phyloP scores from a whole-genome alignment of 371 early-diverging fungal species.

The Apophysomyces sp. region DNA sequence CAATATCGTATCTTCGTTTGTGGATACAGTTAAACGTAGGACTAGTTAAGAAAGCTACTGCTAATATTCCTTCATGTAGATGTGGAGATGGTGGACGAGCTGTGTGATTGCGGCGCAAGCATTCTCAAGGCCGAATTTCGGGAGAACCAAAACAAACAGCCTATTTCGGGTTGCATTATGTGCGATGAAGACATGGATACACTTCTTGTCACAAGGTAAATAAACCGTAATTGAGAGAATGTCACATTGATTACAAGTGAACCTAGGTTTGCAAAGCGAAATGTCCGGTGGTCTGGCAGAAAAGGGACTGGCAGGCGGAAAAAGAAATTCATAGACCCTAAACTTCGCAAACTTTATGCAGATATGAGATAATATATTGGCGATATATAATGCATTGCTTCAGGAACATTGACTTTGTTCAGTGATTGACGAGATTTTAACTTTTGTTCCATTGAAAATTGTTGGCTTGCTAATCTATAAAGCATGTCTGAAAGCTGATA shows the following conservation, averaged over 20 bases:
- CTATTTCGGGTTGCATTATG: constrained; percentile 42
- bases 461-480: too few species aligned
- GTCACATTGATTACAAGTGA: background rate
- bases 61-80: constrained; percentile 20
- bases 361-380: constrained; percentile 22
- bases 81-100: constrained; percentile 27
- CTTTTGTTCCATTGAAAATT: too few species aligned
- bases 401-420: too few species aligned
- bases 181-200: constrained; percentile 50
- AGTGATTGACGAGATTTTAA: too few species aligned
- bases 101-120: constrained; percentile 41
- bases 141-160: constrained; percentile 43
- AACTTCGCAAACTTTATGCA: constrained; percentile 26
- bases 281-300: constrained; percentile 20
- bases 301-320: constrained; percentile 17
- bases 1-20: constrained; percentile 46
- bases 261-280: constrained; percentile 23
- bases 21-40: constrained; percentile 45
- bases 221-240: background rate
- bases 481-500: too few species aligned
- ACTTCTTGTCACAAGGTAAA: constrained; percentile 39
- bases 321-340: constrained; percentile 23
- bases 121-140: constrained; percentile 46
- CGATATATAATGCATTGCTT: too few species aligned
- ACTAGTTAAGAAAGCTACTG: background rate